Conservation (phyloP, 805 yeast genomes). For the Ogataea sp. region DNA sequence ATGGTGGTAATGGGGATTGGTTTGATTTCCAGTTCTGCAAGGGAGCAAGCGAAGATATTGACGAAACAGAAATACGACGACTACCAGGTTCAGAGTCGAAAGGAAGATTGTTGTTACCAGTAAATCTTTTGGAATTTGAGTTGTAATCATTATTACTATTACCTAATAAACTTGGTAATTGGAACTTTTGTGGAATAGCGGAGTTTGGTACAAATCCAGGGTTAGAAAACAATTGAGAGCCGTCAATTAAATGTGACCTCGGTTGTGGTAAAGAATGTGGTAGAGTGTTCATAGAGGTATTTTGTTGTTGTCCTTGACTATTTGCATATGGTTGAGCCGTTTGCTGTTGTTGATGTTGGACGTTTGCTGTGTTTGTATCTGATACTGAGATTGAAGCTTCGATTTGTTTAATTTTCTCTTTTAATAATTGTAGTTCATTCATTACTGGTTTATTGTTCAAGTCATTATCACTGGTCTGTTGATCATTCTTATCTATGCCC, state of each 20-base stretch:
- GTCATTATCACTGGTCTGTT: not conserved
- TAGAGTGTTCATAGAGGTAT: no score
- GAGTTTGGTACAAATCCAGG: no score
- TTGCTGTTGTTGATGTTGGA: not conserved
- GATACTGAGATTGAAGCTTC: conserved; percentile 36
- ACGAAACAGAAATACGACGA: conserved; percentile 2
- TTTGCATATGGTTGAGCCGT: not conserved
- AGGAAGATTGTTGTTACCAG: not conserved
- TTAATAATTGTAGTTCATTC: conserved; percentile 26
- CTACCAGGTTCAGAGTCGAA: not conserved
- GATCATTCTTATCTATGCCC: not conserved
- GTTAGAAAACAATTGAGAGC: no score
- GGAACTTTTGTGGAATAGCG: no score
- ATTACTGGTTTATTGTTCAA: conserved; percentile 10
- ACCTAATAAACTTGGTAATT: no score
- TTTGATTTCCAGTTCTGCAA: conserved; percentile 9
- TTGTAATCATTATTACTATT: no score
- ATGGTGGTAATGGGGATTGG: not conserved
- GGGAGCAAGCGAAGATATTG: conserved; percentile 14
- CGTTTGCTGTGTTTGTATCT: conserved; percentile 1
- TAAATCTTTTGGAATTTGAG: not conserved
- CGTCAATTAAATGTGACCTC: no score
- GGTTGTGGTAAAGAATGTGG: no score
- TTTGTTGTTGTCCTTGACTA: not conserved
- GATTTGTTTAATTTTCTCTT: conserved; percentile 35